Percentiles rank a stretch among this genome's conserved stretches.
These are phyloP conservation scores for Tylopilus felleus DNA, from an alignment of 768 basidiomycete genomes.

Conservation along the genomic window DNA sequence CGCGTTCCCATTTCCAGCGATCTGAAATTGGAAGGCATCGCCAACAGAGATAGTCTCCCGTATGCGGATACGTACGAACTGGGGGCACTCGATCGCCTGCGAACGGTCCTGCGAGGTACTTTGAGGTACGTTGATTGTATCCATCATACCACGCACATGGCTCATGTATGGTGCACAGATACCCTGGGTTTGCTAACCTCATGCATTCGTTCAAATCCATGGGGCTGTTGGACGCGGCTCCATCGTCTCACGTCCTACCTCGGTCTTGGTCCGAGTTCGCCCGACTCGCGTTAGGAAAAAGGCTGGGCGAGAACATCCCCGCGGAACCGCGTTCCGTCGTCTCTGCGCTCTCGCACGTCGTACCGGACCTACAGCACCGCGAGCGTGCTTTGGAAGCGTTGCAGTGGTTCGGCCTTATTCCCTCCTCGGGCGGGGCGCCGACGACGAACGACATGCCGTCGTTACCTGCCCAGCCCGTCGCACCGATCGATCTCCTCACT, in stretches of 20 bases:
- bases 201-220: conserved; percentile 70
- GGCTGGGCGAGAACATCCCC: conserved; percentile 24
- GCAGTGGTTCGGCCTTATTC: conserved; percentile 33
- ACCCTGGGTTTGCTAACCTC: conserved; percentile 75
- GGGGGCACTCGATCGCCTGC: conserved; percentile 37
- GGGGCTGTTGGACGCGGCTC: conserved; percentile 56
- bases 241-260: conserved; percentile 17
- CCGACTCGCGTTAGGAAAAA: conserved; percentile 33
- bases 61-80: conserved; percentile 70
- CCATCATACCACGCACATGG: not conserved
- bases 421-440: not conserved
- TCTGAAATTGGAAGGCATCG: conserved; percentile 73
- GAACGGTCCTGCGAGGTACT: conserved; percentile 81
- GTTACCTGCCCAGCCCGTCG: conserved; percentile 39
- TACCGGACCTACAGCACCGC: conserved; percentile 16
- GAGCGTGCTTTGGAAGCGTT: conserved; percentile 40
- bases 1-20: conserved; percentile 62
- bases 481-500: conserved; percentile 75
- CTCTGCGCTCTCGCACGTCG: conserved; percentile 30
- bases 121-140: conserved; percentile 48
- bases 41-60: conserved; percentile 77
- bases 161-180: conserved; percentile 41
- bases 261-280: conserved; percentile 36
- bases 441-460: conserved; percentile 33
- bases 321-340: conserved; percentile 32